phyloP scores from a whole-genome alignment of 1,284 basidiomycete species.

The Ceratobasidium sp. region DNA sequence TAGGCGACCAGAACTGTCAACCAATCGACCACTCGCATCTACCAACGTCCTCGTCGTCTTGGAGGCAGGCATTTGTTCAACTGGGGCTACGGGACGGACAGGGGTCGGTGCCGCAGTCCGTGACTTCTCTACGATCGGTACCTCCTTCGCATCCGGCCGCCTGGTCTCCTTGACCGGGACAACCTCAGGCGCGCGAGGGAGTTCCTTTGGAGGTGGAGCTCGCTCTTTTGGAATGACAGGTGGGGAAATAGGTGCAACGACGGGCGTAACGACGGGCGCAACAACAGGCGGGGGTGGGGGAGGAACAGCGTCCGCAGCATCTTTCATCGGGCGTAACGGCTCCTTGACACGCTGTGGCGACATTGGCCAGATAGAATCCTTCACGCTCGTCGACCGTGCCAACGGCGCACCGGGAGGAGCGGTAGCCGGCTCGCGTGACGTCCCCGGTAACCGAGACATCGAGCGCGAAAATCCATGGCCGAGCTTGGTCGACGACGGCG shows the following conservation, averaged over 20 bases:
- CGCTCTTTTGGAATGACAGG: conserved; percentile 6
- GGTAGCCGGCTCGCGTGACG: conserved; percentile 4
- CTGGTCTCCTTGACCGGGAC: conserved; percentile 28
- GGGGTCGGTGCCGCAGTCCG: neutral
- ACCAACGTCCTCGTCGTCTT: conserved; percentile 30
- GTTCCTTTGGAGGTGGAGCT: conserved; percentile 1
- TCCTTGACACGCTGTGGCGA: conserved; percentile 35
- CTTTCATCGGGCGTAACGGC: conserved; percentile 25
- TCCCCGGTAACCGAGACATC: conserved; percentile 37
- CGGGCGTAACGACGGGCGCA: conserved; percentile 14
- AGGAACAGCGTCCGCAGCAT: conserved; percentile 4
- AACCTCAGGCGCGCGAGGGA: conserved; percentile 7
- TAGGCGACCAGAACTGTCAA: neutral
- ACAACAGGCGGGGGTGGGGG: conserved; percentile 11
- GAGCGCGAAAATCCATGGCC: conserved; percentile 24
- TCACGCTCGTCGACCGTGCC: conserved; percentile 29
- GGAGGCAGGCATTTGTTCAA: neutral
- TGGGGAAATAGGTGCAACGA: no score
- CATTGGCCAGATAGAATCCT: conserved; percentile 34
- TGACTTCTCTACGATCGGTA: conserved; percentile 27
- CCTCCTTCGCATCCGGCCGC: conserved; percentile 22
- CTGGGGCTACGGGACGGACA: conserved; percentile 10
- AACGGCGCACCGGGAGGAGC: conserved; percentile 30
- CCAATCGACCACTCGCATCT: conserved; percentile 14
- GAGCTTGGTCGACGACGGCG: conserved; percentile 37